These are phyloP conservation scores for Chamaenerion angustifolium DNA, from an alignment of 345 rosid species.

Conservation along the genomic window DNA sequence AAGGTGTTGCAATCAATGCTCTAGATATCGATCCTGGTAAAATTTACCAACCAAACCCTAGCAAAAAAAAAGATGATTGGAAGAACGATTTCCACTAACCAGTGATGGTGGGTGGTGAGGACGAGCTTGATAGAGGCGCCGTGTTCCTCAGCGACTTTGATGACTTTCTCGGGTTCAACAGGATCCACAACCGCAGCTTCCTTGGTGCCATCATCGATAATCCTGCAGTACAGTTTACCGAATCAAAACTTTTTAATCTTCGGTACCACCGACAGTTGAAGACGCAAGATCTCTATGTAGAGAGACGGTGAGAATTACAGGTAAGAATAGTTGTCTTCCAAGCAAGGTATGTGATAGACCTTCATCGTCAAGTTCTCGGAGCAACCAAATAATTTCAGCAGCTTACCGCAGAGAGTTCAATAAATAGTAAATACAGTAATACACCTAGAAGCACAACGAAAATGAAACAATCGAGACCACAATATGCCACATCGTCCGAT, in stretches of 20 bases:
- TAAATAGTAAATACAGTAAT: too few relatives aligned
- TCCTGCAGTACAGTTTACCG: slow-evolving; percentile 18
- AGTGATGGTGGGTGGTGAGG: slow-evolving; percentile 93
- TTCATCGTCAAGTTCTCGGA: slow-evolving; percentile 20
- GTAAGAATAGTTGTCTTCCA: slow-evolving; percentile 85
- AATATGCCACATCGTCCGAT: too few relatives aligned
- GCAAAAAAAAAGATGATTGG: neutral
- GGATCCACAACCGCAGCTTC: slow-evolving; percentile 98
- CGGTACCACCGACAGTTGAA: too few relatives aligned
- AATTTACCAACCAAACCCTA: too few relatives aligned
- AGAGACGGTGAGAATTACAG: slow-evolving; percentile 24
- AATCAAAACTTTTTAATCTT: neutral
- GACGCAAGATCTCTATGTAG: neutral
- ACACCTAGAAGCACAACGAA: too few relatives aligned
- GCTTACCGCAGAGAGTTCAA: too few relatives aligned
- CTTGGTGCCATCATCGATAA: slow-evolving; percentile 60
- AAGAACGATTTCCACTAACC: slow-evolving; percentile 22
- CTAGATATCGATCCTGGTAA: too few relatives aligned
- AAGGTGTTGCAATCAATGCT: too few relatives aligned
- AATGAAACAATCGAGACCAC: too few relatives aligned
- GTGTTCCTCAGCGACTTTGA: slow-evolving; percentile 36
- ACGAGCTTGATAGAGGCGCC: slow-evolving; percentile 42
- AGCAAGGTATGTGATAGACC: slow-evolving; percentile 58
- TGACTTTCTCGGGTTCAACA: slow-evolving; percentile 61
- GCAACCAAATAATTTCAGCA: too few relatives aligned